Evolutionary conservation across 2,329 filamentous ascomycete genomes (phyloP).

Genomic region (Lachnellula willkommii): DNA sequence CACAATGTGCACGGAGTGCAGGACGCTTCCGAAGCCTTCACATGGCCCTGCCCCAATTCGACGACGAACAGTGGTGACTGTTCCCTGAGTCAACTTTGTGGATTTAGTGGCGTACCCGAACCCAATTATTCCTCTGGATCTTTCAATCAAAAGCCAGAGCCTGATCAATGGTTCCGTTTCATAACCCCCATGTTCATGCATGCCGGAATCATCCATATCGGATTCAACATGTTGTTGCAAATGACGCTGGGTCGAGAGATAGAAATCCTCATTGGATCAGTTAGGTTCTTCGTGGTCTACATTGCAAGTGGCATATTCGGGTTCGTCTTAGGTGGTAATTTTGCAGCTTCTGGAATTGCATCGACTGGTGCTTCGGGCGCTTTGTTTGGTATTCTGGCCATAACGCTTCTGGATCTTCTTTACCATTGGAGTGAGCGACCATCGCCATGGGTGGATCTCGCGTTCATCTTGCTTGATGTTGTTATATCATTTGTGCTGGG

Average conservation of each 20-base stretch:
- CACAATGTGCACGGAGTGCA: slow-evolving; percentile 68
- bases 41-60: slow-evolving; percentile 78
- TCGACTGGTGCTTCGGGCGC: slow-evolving; percentile 87
- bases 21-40: slow-evolving; percentile 41
- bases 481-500: slow-evolving; percentile 88
- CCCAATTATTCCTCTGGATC: slow-evolving; percentile 47
- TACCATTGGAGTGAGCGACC: slow-evolving; percentile 84
- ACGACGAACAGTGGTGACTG: slow-evolving; percentile 62
- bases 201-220: slow-evolving; percentile 88
- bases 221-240: slow-evolving; percentile 90
- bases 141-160: slow-evolving; percentile 43
- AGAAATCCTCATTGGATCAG: slow-evolving; percentile 80
- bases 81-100: slow-evolving; percentile 73
- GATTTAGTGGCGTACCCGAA: slow-evolving; percentile 62
- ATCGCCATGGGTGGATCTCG: slow-evolving; percentile 74
- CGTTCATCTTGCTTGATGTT: slow-evolving; percentile 81
- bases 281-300: slow-evolving; percentile 88
- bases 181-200: slow-evolving; percentile 95
- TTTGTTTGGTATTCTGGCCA: slow-evolving; percentile 85
- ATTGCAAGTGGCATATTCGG: slow-evolving; percentile 90
- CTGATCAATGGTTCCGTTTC: slow-evolving; percentile 96
- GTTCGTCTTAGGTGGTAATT: slow-evolving; percentile 92
- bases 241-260: slow-evolving; percentile 87
- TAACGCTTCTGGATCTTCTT: slow-evolving; percentile 81
- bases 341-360: slow-evolving; percentile 72